Evolutionary conservation across 2,329 filamentous ascomycete genomes (phyloP), one percentile per base, ranked within the genome.

Genomic region (Cryoendolithus antarcticus): DNA sequence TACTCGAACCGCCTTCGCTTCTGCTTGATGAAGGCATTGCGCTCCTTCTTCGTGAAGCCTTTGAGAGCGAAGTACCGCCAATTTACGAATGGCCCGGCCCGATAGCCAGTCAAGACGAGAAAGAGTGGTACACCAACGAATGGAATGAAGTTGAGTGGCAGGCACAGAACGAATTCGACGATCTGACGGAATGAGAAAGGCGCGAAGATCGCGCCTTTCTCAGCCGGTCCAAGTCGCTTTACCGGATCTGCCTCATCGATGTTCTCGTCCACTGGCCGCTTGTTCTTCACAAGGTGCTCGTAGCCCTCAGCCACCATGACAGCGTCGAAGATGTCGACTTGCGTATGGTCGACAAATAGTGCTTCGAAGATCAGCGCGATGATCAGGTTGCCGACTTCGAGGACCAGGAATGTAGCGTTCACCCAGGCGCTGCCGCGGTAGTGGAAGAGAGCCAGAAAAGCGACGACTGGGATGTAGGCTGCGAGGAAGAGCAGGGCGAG

Each of bases 151-250:
- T 93, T 96, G 43, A 98, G 72, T 1, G 91, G 70, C 15, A 72
- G 52, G 29, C 71, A 54, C 9, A 71, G 44, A 30, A 93, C 67
- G 44, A 95, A 81, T 62, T 95, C 89, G 46, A 84, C 57, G 41
- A 94, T 91, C 60, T 95, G 89, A n/a, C 84, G 75, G 39, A 94
- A 66, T 40, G 84, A 93, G 69, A 93, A 95, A 0, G 89, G 89
- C 6, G 82, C 79, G 61, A 91, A 95, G 11, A 85, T 71, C 0
- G 86, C 83, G 1, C 77, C 70, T 13, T 67, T 75, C 0, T 80
- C 86, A 1, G 86, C 85, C 48, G 85, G 86, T 21, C 88, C 89
- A 1, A 96, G 75, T 61, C 80, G 80, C 56, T 80, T 80, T 35
- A 91, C 77, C 0, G 86, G 74, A 35, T 80, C 75, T 1, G 77